Conservation (phyloP, 2,329 filamentous ascomycete genomes). For the Lachnellula hyalina region DNA sequence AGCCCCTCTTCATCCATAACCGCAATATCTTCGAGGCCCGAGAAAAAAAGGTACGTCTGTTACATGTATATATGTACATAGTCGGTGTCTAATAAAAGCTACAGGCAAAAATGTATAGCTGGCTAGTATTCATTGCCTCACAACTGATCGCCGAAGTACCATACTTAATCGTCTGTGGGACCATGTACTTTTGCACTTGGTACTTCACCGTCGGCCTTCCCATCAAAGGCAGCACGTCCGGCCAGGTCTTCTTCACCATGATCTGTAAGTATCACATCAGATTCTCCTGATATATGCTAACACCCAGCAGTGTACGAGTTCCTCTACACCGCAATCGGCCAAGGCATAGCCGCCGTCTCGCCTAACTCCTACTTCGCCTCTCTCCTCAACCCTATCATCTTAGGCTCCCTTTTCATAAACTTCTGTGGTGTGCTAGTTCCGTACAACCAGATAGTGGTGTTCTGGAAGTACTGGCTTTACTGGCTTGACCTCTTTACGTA, state of each 20-base stretch:
- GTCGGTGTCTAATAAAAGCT: too few relatives aligned
- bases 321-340: constrained; percentile 55
- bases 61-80: too few relatives aligned
- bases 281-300: too few relatives aligned
- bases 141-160: constrained; percentile 44
- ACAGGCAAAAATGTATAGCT: constrained; percentile 53
- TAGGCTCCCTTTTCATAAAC: constrained; percentile 51
- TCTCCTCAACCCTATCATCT: constrained; percentile 50
- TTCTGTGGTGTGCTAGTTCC: constrained; percentile 75
- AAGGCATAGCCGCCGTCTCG: constrained; percentile 58
- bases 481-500: constrained; percentile 58
- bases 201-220: constrained; percentile 55
- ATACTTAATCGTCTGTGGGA: constrained; percentile 39
- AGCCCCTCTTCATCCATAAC: constrained; percentile 52
- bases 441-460: constrained; percentile 53
- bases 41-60: constrained; percentile 43
- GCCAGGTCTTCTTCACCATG: constrained; percentile 49
- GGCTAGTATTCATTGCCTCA: constrained; percentile 53
- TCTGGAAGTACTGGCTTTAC: constrained; percentile 54
- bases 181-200: constrained; percentile 47
- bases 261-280: constrained; percentile 24
- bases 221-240: constrained; percentile 38
- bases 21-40: constrained; percentile 53
- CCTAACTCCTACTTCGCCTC: constrained; percentile 56
- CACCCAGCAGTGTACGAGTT: constrained; percentile 46